Evolutionary conservation across 345 rosid genomes (phyloP).

Genomic region (Dimocarpus longan): DNA sequence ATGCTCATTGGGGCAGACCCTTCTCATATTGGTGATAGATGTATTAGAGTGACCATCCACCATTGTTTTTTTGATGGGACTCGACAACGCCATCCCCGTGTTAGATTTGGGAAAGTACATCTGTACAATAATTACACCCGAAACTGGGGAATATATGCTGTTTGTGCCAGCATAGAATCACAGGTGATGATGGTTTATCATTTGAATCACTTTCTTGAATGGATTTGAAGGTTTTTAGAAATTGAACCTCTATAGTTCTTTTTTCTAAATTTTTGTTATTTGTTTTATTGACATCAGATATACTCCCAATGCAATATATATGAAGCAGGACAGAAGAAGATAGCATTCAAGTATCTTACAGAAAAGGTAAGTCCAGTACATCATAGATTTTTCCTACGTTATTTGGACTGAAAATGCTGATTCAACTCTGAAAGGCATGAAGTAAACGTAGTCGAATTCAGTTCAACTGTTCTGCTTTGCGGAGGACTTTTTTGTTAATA

Average conservation of each 20-base stretch:
- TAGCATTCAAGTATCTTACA: slow-evolving; percentile 78
- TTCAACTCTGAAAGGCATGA: not conserved
- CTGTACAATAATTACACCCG: slow-evolving; percentile 86
- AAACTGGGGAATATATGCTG: slow-evolving; percentile 90
- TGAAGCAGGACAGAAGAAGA: slow-evolving; percentile 91
- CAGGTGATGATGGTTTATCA: slow-evolving; percentile 49
- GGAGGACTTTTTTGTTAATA: not conserved
- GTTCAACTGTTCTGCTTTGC: not conserved
- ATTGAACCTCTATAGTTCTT: slow-evolving; percentile 4
- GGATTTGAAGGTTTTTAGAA: not conserved
- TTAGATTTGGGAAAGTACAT: slow-evolving; percentile 86
- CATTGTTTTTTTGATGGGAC: slow-evolving; percentile 96
- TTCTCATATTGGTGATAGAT: slow-evolving; percentile 70
- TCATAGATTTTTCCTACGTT: too few relatives aligned
- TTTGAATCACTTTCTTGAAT: not conserved
- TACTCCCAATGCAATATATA: slow-evolving; percentile 93
- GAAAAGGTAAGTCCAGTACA: slow-evolving; percentile 57
- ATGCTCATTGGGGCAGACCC: slow-evolving; percentile 91
- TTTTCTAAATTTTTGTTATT: not conserved
- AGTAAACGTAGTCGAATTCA: slow-evolving; percentile 13
- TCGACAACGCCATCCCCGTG: slow-evolving; percentile 91
- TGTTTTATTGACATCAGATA: slow-evolving; percentile 47
- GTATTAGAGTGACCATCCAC: slow-evolving; percentile 87
- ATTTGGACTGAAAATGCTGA: too few relatives aligned
- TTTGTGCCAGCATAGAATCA: slow-evolving; percentile 91